A percentile compares a stretch with the other conserved stretches of the same genome.
Evolutionary conservation across 768 basidiomycete genomes (phyloP).

Genomic region (Mycena sanguinolenta): DNA sequence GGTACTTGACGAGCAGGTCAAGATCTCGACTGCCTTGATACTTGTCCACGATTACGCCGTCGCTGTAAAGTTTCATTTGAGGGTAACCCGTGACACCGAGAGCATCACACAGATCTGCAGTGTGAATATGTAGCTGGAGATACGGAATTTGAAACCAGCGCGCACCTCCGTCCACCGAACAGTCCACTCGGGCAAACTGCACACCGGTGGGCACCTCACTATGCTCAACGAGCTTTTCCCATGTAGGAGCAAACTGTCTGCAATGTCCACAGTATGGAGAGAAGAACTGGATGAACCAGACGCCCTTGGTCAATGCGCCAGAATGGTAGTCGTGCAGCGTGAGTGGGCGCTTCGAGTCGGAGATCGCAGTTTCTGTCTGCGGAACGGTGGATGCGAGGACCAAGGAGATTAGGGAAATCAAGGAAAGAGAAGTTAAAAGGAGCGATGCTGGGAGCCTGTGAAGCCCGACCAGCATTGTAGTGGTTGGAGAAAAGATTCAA

Average conservation of each 20-base stretch:
- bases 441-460: conserved; percentile 25
- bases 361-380: neutral
- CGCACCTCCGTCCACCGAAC: conserved; percentile 81
- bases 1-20: conserved; percentile 67
- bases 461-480: conserved; percentile 23
- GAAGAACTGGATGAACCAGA: conserved; percentile 89
- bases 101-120: conserved; percentile 60
- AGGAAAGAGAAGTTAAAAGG: conserved; percentile 23
- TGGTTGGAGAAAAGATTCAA: too few species aligned
- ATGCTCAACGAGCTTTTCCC: conserved; percentile 75
- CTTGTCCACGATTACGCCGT: conserved; percentile 60
- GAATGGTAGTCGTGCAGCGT: conserved; percentile 71
- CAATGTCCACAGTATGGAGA: conserved; percentile 91
- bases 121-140: too few species aligned
- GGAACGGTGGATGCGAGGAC: neutral
- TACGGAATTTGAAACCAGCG: conserved; percentile 21
- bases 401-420: too few species aligned
- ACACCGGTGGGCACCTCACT: conserved; percentile 60
- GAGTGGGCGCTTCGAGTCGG: conserved; percentile 52
- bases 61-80: conserved; percentile 42
- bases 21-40: conserved; percentile 69
- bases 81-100: conserved; percentile 52
- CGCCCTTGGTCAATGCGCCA: conserved; percentile 64
- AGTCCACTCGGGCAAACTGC: conserved; percentile 87
- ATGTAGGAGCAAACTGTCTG: conserved; percentile 82